Percentiles rank a stretch among this genome's conserved stretches.
Evolutionary conservation across 192 early-diverging fungal genomes (phyloP).

Genomic region (Umbelopsis ramanniana): DNA sequence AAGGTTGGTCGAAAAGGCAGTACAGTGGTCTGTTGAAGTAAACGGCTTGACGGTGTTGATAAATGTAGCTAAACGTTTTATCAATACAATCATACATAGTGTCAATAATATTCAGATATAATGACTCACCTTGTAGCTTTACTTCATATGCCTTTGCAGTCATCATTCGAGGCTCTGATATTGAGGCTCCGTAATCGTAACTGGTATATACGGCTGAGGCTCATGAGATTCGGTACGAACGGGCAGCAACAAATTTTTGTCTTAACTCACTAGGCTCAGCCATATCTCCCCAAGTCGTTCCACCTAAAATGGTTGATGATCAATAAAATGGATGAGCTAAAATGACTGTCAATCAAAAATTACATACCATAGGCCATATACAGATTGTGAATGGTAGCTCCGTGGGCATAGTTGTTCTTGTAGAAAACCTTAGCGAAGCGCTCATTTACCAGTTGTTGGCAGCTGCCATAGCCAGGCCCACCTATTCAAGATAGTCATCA

Average conservation of each 20-base stretch:
- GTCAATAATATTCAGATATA: background rate
- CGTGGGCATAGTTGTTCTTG: slow-evolving; percentile 51
- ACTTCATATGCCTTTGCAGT: background rate
- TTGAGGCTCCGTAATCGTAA: slow-evolving; percentile 12
- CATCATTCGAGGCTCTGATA: slow-evolving; percentile 12
- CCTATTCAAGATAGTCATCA: background rate
- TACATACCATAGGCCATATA: slow-evolving; percentile 68
- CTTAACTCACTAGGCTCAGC: no score
- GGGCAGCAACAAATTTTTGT: background rate
- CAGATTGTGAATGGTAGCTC: slow-evolving; percentile 58
- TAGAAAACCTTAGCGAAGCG: slow-evolving; percentile 31
- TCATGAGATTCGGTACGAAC: background rate
- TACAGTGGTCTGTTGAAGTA: no score
- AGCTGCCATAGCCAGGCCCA: background rate
- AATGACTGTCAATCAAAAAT: background rate
- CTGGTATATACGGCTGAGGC: background rate
- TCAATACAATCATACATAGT: background rate
- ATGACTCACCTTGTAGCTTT: slow-evolving; percentile 2
- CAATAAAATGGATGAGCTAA: background rate
- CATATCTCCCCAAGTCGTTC: background rate
- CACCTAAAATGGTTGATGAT: background rate
- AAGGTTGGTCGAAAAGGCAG: background rate
- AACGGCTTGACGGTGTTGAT: no score
- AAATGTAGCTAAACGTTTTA: background rate
- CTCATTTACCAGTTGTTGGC: background rate